A percentile compares a stretch with the other conserved stretches of the same genome.
These are phyloP conservation scores for Tetrahymena thermophila DNA, from an alignment of 73 alveolate species.

Conservation along the genomic window DNA sequence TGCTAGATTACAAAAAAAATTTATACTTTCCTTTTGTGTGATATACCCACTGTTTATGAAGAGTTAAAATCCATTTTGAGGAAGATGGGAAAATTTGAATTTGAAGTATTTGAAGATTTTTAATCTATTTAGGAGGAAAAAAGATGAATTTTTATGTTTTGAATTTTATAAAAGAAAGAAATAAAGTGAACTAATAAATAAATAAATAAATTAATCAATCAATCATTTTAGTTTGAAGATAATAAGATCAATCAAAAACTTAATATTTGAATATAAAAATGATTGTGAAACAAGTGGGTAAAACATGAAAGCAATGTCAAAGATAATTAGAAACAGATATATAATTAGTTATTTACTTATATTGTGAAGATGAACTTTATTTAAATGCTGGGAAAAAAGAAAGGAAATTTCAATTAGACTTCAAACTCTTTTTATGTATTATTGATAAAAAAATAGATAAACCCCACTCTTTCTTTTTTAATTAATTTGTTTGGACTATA, in stretches of 20 bases:
- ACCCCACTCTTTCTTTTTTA: neutral
- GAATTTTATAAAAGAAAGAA: no score
- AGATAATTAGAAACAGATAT: neutral
- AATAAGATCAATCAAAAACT: no score
- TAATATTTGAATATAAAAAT: no score
- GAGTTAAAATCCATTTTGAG: no score
- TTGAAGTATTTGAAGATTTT: neutral
- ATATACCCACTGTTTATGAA: no score
- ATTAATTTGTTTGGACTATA: no score
- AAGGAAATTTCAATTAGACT: neutral
- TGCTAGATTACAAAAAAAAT: neutral
- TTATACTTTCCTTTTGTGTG: neutral
- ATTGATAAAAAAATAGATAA: no score
- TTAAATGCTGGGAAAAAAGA: neutral
- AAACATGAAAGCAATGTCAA: neutral
- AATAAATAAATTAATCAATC: no score
- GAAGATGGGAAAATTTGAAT: no score
- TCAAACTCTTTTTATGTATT: neutral
- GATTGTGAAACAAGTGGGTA: no score
- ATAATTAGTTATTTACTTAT: neutral
- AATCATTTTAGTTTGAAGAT: no score
- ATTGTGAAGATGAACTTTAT: neutral
- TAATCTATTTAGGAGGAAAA: neutral
- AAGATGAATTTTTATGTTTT: neutral
- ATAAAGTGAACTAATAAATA: neutral